phyloP scores from a whole-genome alignment of 1,284 basidiomycete genomes.

The Lignosus rhinocerotis region DNA sequence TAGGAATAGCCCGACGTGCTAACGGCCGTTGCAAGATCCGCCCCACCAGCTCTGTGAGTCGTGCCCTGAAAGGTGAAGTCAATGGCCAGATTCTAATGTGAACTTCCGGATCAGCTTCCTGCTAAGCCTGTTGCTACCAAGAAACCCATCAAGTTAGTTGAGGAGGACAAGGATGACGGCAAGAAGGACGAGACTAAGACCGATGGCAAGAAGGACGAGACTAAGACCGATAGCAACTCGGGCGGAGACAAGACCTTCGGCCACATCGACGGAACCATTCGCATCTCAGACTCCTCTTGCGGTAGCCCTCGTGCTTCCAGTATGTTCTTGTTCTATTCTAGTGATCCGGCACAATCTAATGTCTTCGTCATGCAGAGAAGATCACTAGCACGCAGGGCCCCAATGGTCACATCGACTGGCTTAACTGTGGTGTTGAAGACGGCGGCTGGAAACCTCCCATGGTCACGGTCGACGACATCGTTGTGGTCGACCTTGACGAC shows the following conservation, averaged over 20 bases:
- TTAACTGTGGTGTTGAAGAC: constrained; percentile 74
- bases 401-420: constrained; percentile 74
- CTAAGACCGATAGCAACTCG: neutral
- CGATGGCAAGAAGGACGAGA: neutral
- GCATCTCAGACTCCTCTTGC: constrained; percentile 15
- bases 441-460: constrained; percentile 66
- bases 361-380: constrained; percentile 37
- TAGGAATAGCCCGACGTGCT: neutral
- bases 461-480: constrained; percentile 54
- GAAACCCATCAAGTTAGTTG: constrained; percentile 6
- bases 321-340: neutral
- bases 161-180: neutral
- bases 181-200: neutral
- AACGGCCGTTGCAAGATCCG: constrained; percentile 20
- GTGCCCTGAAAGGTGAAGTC: neutral
- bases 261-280: constrained; percentile 8
- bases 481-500: constrained; percentile 51
- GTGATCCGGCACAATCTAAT: neutral
- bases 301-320: constrained; percentile 14
- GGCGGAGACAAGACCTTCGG: neutral
- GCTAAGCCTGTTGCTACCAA: constrained; percentile 8
- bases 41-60: constrained; percentile 11
- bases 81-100: neutral
- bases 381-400: constrained; percentile 57
- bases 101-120: neutral